Evolutionary conservation across 2,329 filamentous ascomycete species (phyloP), one percentile per base, ranked within the genome.

Genomic region (Biscogniauxia marginata): DNA sequence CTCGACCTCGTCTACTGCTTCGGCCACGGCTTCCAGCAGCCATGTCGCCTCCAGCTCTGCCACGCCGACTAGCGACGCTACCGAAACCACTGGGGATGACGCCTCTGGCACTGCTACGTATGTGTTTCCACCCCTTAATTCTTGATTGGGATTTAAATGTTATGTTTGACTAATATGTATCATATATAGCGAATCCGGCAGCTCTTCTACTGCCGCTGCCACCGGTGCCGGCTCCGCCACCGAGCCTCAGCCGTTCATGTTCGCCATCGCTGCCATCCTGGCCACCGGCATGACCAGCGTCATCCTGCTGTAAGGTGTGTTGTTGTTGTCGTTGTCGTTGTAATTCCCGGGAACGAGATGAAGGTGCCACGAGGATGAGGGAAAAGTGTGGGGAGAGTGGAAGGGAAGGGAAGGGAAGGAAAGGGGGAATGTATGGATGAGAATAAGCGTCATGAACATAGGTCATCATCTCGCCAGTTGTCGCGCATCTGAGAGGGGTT

Each of bases 211-310:
- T 18, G 52, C 61, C 44, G 55, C 60, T 22, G 53, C 45, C 18
- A 59, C 46, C 4, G 46, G 47, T 21, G 59, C 60, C 50, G 62
- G 60, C 46, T 47, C 56, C 49, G 46, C 59, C 43, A 58, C 56
- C 16, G 58, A 50, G 44, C 62, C 62, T 18, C 56, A 58, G 53
- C 53, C 57, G 46, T 61, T 64, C 57, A 49, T 63, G 44, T 61
- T 52, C 23, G 57, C 62, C 24, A 58, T 55, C 49, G 58, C 60
- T 11, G 62, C 60, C 16, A 58, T 63, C 52, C 34, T 64, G 43
- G 60, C 58, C 30, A 63, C 60, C 9, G 60, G 62, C 46, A 50
- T 63, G 55, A 63, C 58, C 19, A 61, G 60, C 47, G 53, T 60
- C n/a, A n/a, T 64, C 34, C 58, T 64, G 39, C 45, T 64, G 54